Percentiles rank a stretch among this genome's conserved stretches.
Conservation (phyloP, 495 filamentous ascomycete species). For the Xylaria telfairii region DNA sequence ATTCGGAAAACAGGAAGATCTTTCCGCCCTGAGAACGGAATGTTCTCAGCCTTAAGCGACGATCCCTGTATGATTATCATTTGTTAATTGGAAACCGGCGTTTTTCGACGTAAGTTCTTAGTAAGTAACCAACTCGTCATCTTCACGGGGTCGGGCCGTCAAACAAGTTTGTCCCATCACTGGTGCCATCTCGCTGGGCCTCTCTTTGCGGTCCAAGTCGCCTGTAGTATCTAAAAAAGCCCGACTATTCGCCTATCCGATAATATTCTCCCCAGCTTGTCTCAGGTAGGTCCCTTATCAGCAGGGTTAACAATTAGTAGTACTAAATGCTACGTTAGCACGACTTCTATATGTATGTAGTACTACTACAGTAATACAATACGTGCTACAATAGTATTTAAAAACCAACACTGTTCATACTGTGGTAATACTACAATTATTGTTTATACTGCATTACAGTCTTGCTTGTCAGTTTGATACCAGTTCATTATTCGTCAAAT, state of each 20-base stretch:
- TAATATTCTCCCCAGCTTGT: neutral
- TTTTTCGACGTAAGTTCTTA: slow-evolving; percentile 1
- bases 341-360: too few species aligned
- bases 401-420: too few species aligned
- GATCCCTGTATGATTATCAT: slow-evolving; percentile 28
- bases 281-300: neutral
- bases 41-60: slow-evolving; percentile 39
- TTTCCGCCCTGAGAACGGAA: slow-evolving; percentile 43
- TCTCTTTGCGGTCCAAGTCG: neutral
- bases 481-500: neutral
- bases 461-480: neutral
- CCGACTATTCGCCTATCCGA: slow-evolving; percentile 5
- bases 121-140: neutral
- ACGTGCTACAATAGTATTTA: too few species aligned
- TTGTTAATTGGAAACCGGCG: slow-evolving; percentile 36
- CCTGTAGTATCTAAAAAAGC: neutral
- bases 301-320: too few species aligned
- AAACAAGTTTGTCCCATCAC: slow-evolving; percentile 26
- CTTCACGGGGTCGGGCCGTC: slow-evolving; percentile 32
- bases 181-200: neutral
- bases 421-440: too few species aligned
- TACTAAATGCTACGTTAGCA: too few species aligned
- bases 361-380: too few species aligned
- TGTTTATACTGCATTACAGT: too few species aligned
- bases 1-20: slow-evolving; percentile 40